Conservation (phyloP, 2,329 filamentous ascomycete species). For the Tothia fuscella region DNA sequence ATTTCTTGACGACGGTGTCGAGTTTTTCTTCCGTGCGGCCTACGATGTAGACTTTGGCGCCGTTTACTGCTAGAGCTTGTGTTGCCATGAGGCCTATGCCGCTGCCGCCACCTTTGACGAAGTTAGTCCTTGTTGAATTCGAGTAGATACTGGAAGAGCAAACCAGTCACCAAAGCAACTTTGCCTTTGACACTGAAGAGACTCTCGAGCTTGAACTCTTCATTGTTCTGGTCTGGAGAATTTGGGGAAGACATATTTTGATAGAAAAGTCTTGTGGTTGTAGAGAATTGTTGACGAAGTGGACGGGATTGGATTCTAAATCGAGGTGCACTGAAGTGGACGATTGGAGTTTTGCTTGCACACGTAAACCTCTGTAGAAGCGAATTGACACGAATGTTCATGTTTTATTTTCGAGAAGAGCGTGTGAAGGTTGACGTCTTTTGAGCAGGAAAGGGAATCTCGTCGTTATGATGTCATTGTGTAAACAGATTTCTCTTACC, state of each 20-base stretch:
- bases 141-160: background rate
- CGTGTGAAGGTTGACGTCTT: no score
- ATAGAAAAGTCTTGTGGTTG: background rate
- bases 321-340: no score
- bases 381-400: no score
- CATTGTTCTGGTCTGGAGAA: constrained; percentile 3
- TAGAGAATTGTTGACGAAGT: background rate
- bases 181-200: constrained; percentile 28
- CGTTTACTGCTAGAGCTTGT: constrained; percentile 35
- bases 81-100: constrained; percentile 37
- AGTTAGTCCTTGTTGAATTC: background rate
- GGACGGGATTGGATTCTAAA: no score
- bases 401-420: no score
- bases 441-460: no score
- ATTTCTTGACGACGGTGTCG: constrained; percentile 31
- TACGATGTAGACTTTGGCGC: constrained; percentile 36
- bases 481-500: no score
- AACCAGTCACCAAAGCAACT: constrained; percentile 16
- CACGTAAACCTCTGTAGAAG: no score
- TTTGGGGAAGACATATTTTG: constrained; percentile 2
- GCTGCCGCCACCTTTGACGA: constrained; percentile 32
- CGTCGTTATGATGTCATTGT: no score
- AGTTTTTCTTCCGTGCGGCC: constrained; percentile 37
- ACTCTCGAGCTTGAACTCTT: background rate
- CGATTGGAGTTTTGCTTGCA: no score